A percentile compares a stretch with the other conserved stretches of the same genome.
phyloP scores from a whole-genome alignment of 805 yeast species.

The Saturnispora galanensis region DNA sequence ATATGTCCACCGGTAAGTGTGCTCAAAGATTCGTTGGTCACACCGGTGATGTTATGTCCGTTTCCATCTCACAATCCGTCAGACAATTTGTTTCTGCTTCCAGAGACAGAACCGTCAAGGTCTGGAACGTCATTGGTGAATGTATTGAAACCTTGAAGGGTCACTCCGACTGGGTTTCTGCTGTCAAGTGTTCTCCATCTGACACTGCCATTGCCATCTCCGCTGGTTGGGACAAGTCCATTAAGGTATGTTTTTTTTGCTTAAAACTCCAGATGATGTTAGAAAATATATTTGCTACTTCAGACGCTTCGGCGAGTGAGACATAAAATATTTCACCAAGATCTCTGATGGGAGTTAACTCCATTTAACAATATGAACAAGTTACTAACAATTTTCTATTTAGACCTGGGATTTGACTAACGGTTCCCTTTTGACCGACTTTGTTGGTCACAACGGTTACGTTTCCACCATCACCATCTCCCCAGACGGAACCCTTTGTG shows the following conservation, averaged over 20 bases:
- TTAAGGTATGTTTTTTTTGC: conserved; percentile 58
- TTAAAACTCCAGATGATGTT: conserved; percentile 53
- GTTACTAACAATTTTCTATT: conserved; percentile 6
- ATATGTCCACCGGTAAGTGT: conserved; percentile 86
- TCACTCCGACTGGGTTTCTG: conserved; percentile 98
- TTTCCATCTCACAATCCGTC: conserved; percentile 91
- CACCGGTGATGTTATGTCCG: conserved; percentile 94
- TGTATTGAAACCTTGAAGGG: conserved; percentile 90
- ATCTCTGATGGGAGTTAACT: conserved; percentile 66
- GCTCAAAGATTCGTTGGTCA: conserved; percentile 96
- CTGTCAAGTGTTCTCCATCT: conserved; percentile 93
- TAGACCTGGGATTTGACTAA: conserved; percentile 92
- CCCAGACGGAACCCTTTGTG: conserved; percentile 99
- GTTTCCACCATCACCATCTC: conserved; percentile 93
- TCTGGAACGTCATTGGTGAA: conserved; percentile 98
- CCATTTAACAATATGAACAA: conserved; percentile 14
- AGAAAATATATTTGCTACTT: conserved; percentile 93
- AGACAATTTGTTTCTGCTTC: conserved; percentile 98
- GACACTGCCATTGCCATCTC: conserved; percentile 74
- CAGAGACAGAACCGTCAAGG: conserved; percentile 97
- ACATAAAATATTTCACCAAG: conserved; percentile 91
- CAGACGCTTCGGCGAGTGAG: conserved; percentile 93
- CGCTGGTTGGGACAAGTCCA: conserved; percentile 98
- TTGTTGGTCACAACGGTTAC: conserved; percentile 99
- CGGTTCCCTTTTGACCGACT: conserved; percentile 76